Evolutionary conservation across 495 filamentous ascomycete genomes (phyloP).

Genomic region (Hypoxylon cercidicola): DNA sequence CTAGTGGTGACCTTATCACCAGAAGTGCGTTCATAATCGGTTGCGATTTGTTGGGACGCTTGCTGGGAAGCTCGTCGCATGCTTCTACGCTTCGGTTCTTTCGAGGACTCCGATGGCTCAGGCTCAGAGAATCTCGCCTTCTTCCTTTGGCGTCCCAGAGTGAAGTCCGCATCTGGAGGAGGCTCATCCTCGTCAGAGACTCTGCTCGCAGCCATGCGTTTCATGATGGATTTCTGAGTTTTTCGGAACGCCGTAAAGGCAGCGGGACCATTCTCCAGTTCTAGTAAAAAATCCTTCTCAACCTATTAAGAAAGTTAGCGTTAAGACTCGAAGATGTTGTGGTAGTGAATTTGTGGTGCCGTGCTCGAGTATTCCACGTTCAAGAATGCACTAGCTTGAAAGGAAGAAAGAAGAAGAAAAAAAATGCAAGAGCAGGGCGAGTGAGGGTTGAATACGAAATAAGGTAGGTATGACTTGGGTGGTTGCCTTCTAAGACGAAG

Average conservation of each 20-base stretch:
- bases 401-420: background rate
- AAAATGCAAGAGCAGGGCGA: background rate
- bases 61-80: constrained; percentile 41
- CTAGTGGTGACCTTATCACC: constrained; percentile 27
- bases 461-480: background rate
- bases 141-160: no score
- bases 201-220: background rate
- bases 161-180: constrained; percentile 40
- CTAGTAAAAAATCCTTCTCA: constrained; percentile 27
- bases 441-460: background rate
- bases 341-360: background rate
- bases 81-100: constrained; percentile 20
- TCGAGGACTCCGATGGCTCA: no score
- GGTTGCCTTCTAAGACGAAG: background rate
- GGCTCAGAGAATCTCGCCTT: no score
- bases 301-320: constrained; percentile 30
- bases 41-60: constrained; percentile 30
- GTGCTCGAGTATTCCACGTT: no score
- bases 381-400: background rate
- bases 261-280: constrained; percentile 20
- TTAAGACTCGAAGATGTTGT: constrained; percentile 14
- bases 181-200: constrained; percentile 16
- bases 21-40: constrained; percentile 13
- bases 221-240: background rate
- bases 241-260: constrained; percentile 18